phyloP scores from a whole-genome alignment of 257 asterid species.

The Apocynum venetum region DNA sequence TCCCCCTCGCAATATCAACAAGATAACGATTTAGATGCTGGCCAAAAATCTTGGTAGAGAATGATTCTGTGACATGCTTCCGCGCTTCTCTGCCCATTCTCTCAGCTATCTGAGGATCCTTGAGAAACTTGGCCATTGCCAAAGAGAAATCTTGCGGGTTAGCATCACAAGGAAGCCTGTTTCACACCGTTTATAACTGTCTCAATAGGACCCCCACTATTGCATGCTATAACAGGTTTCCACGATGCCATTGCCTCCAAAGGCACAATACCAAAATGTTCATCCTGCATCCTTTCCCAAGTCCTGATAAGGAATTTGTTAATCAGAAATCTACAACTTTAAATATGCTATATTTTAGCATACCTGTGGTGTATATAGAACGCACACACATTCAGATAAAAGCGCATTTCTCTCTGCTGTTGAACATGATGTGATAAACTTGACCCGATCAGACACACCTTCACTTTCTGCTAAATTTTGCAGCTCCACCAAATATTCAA shows the following conservation, averaged over 20 bases:
- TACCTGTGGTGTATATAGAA: slow-evolving; percentile 88
- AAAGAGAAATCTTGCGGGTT: slow-evolving; percentile 58
- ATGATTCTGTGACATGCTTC: slow-evolving; percentile 53
- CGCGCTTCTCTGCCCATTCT: slow-evolving; percentile 74
- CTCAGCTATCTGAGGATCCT: slow-evolving; percentile 56
- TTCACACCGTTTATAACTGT: slow-evolving; percentile 53
- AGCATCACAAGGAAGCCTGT: slow-evolving; percentile 90
- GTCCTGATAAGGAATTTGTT: neutral
- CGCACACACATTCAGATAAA: slow-evolving; percentile 73
- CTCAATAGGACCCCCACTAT: slow-evolving; percentile 96
- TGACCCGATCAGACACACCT: slow-evolving; percentile 58
- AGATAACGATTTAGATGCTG: slow-evolving; percentile 57
- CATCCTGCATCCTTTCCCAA: slow-evolving; percentile 44
- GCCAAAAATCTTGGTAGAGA: slow-evolving; percentile 81
- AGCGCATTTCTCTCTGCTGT: slow-evolving; percentile 73
- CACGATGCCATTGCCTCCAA: slow-evolving; percentile 95
- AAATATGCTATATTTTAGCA: neutral
- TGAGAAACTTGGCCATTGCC: slow-evolving; percentile 70
- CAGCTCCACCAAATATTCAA: slow-evolving; percentile 78
- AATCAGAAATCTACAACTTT: neutral
- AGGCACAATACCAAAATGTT: slow-evolving; percentile 97
- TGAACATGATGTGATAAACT: slow-evolving; percentile 81
- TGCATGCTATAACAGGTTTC: slow-evolving; percentile 92
- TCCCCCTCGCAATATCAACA: slow-evolving; percentile 49
- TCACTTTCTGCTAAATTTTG: slow-evolving; percentile 63